Evolutionary conservation across 352 stramenopile species (phyloP).

Genomic region (Pythium insidiosum): DNA sequence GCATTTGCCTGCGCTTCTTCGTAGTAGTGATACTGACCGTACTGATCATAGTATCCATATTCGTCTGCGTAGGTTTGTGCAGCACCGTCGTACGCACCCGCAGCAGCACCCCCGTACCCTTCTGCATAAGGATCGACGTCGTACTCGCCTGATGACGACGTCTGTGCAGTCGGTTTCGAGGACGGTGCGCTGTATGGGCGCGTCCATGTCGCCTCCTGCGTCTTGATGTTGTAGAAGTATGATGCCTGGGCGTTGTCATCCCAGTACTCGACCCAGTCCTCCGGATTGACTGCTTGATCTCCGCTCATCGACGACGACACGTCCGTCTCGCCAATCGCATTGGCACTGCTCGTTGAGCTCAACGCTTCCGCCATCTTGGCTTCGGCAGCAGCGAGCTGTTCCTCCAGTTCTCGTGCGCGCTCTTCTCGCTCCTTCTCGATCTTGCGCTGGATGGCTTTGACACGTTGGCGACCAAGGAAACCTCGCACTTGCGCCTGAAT

Average conservation of each 20-base stretch:
- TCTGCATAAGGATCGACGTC: constrained; percentile 21
- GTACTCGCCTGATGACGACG: constrained; percentile 28
- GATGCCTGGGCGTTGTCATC: constrained; percentile 83
- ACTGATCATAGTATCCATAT: constrained; percentile 77
- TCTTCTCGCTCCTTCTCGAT: constrained; percentile 58
- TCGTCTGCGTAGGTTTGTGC: constrained; percentile 65
- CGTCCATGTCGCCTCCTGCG: constrained; percentile 84
- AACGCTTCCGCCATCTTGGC: constrained; percentile 44
- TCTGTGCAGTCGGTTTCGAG: constrained; percentile 22
- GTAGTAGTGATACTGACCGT: constrained; percentile 81
- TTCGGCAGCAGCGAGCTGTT: constrained; percentile 47
- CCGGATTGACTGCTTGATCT: too few relatives aligned
- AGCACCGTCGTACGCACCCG: constrained; percentile 6
- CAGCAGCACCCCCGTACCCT: constrained; percentile 5
- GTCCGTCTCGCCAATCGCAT: constrained; percentile 1
- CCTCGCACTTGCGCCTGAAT: constrained; percentile 53
- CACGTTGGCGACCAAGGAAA: constrained; percentile 43
- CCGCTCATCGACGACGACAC: not conserved
- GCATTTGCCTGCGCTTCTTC: constrained; percentile 23
- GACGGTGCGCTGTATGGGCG: constrained; percentile 34
- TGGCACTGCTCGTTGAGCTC: constrained; percentile 4
- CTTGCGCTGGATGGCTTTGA: constrained; percentile 46
- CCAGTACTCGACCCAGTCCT: constrained; percentile 88
- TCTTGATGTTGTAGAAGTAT: constrained; percentile 87
- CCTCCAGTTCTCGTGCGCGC: constrained; percentile 44